Conservation (phyloP, 345 rosid species). For the Ceriops zippeliana region DNA sequence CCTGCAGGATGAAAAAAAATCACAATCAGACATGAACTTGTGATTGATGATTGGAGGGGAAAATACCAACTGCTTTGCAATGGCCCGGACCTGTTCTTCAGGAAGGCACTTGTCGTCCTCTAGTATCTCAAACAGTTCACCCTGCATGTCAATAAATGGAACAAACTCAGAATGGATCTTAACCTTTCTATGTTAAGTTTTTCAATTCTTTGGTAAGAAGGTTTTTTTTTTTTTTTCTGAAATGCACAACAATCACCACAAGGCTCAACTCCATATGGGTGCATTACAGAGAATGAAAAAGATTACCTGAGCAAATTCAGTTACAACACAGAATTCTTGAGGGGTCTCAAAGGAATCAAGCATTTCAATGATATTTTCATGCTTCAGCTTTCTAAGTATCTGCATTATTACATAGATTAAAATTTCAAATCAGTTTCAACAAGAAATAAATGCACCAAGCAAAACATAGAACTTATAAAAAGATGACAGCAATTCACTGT, state of each 20-base stretch:
- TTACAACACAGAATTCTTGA: constrained; percentile 93
- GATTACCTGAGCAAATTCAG: constrained; percentile 90
- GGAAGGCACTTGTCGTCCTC: constrained; percentile 98
- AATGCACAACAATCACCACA: too few relatives aligned
- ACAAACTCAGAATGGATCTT: neutral
- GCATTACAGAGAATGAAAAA: constrained; percentile 8
- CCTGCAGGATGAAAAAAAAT: constrained; percentile 1
- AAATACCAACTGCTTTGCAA: constrained; percentile 92
- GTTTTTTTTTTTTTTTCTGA: too few relatives aligned
- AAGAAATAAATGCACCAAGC: neutral
- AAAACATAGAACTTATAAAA: neutral
- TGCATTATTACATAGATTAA: constrained; percentile 30
- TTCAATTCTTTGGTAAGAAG: too few relatives aligned
- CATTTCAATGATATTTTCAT: constrained; percentile 90
- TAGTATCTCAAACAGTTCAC: constrained; percentile 92
- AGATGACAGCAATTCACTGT: too few relatives aligned
- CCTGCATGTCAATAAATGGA: constrained; percentile 43
- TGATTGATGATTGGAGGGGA: constrained; percentile 7
- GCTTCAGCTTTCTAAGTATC: constrained; percentile 94
- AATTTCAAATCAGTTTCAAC: neutral
- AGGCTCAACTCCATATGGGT: neutral
- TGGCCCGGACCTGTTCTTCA: constrained; percentile 96
- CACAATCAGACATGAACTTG: constrained; percentile 11
- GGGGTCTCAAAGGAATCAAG: constrained; percentile 94
- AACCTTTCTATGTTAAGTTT: neutral